Percentiles rank a stretch among this genome's conserved stretches.
phyloP scores from a whole-genome alignment of 805 yeast genomes.

The Schizosaccharomyces cryophilus region DNA sequence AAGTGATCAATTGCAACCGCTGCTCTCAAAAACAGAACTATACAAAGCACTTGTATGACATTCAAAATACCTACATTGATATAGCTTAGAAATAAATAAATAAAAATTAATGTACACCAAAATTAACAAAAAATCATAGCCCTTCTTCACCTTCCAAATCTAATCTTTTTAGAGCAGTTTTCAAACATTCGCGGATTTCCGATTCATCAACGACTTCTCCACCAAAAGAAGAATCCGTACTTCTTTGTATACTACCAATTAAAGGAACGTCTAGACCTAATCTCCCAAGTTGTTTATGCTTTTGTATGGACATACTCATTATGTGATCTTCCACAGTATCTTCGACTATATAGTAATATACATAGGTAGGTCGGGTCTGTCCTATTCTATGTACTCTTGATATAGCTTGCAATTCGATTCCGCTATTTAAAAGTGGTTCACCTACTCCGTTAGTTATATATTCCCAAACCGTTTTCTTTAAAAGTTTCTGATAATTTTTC shows the following conservation, averaged over 20 bases:
- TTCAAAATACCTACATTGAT: too few species aligned
- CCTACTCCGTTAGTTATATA: slow-evolving; percentile 20
- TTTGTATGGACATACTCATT: slow-evolving; percentile 38
- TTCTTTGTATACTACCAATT: background rate
- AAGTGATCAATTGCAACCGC: too few species aligned
- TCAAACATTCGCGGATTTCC: background rate
- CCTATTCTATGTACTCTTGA: slow-evolving; percentile 86
- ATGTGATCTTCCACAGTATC: slow-evolving; percentile 79
- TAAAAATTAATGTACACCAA: too few species aligned
- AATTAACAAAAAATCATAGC: background rate
- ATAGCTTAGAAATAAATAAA: too few species aligned
- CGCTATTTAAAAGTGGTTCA: slow-evolving; percentile 75
- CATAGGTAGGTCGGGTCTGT: slow-evolving; percentile 53
- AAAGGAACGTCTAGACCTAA: background rate
- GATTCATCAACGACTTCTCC: background rate
- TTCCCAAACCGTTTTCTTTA: background rate
- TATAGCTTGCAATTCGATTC: slow-evolving; percentile 75
- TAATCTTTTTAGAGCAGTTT: background rate
- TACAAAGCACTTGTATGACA: too few species aligned
- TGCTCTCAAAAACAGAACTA: too few species aligned
- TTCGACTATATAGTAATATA: slow-evolving; percentile 74
- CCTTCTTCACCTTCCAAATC: background rate
- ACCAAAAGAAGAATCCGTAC: background rate
- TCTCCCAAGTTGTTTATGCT: slow-evolving; percentile 21
- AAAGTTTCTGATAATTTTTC: too few species aligned